A percentile compares a stretch with the other conserved stretches of the same genome.
These are phyloP conservation scores for Pyrrhoderma lamaoense DNA, from an alignment of 1,284 basidiomycete species.

Conservation along the genomic window DNA sequence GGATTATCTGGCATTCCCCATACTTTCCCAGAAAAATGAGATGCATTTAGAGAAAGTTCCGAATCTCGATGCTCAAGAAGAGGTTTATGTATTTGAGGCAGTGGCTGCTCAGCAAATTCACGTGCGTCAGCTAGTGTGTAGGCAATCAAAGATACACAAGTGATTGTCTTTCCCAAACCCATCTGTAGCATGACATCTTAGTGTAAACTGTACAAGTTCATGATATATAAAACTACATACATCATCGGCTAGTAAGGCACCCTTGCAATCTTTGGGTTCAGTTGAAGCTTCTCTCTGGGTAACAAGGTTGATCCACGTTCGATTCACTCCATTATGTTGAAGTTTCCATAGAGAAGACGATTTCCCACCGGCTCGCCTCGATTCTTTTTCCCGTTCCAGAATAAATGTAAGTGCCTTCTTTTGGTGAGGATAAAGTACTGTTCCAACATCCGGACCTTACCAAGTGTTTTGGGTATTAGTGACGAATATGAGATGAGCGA, in stretches of 20 bases:
- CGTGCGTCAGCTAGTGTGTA: slow-evolving; percentile 71
- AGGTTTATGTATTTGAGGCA: slow-evolving; percentile 35
- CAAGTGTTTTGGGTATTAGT: background rate
- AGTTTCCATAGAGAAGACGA: slow-evolving; percentile 75
- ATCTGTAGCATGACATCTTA: slow-evolving; percentile 51
- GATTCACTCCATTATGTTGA: slow-evolving; percentile 23
- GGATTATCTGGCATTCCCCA: slow-evolving; percentile 71
- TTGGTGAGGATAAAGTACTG: slow-evolving; percentile 94
- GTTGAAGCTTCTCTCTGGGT: slow-evolving; percentile 70
- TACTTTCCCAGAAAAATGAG: slow-evolving; percentile 69
- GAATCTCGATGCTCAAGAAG: slow-evolving; percentile 34
- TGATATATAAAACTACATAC: slow-evolving; percentile 42
- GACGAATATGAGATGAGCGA: slow-evolving; percentile 1
- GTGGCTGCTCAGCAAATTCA: slow-evolving; percentile 55
- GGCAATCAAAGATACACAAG: slow-evolving; percentile 87
- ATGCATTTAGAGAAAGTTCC: slow-evolving; percentile 40
- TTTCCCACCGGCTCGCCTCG: slow-evolving; percentile 41
- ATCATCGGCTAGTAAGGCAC: slow-evolving; percentile 91
- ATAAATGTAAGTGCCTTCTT: slow-evolving; percentile 97
- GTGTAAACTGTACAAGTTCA: slow-evolving; percentile 15
- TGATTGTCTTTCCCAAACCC: slow-evolving; percentile 98
- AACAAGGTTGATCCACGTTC: slow-evolving; percentile 75
- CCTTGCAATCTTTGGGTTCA: slow-evolving; percentile 73
- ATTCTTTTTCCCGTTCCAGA: slow-evolving; percentile 85
- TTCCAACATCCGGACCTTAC: slow-evolving; percentile 74